These are phyloP conservation scores for Primulina tabacum DNA, from an alignment of 257 asterid genomes.

Conservation along the genomic window DNA sequence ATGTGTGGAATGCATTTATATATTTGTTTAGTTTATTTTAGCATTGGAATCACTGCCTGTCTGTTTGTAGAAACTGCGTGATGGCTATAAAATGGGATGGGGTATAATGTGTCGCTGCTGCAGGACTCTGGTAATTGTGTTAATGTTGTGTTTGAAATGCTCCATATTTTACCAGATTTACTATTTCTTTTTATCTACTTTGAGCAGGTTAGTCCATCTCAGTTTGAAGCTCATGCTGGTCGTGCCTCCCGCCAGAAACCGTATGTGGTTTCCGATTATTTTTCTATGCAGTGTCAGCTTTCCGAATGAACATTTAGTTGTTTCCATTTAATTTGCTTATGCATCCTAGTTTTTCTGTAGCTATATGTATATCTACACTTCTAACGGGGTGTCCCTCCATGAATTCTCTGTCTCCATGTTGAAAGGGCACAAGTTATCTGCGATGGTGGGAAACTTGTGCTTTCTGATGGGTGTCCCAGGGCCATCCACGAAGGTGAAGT, in stretches of 20 bases:
- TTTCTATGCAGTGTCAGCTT: slow-evolving; percentile 22
- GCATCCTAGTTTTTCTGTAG: slow-evolving; percentile 47
- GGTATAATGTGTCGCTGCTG: slow-evolving; percentile 93
- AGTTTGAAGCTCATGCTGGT: slow-evolving; percentile 98
- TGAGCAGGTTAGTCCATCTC: slow-evolving; percentile 95
- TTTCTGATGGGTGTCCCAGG: slow-evolving; percentile 98
- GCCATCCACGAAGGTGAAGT: slow-evolving; percentile 90
- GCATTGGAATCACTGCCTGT: too few relatives aligned
- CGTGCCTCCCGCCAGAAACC: slow-evolving; percentile 98
- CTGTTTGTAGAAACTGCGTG: slow-evolving; percentile 67
- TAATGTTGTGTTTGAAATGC: slow-evolving; percentile 23
- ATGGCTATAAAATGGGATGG: slow-evolving; percentile 82
- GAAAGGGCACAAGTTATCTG: slow-evolving; percentile 75
- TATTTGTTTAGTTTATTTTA: too few relatives aligned
- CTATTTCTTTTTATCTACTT: slow-evolving; percentile 27
- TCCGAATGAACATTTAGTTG: neutral
- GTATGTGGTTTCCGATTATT: slow-evolving; percentile 43
- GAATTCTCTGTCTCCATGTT: slow-evolving; percentile 79
- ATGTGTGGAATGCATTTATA: too few relatives aligned
- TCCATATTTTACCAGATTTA: slow-evolving; percentile 17
- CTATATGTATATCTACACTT: slow-evolving; percentile 88
- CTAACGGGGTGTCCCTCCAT: slow-evolving; percentile 96
- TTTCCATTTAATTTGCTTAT: slow-evolving; percentile 25
- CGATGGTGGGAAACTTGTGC: slow-evolving; percentile 99
- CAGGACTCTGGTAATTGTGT: slow-evolving; percentile 62